Conservation (phyloP, 768 basidiomycete species). For the Lanmaoa pseudosensibilis region DNA sequence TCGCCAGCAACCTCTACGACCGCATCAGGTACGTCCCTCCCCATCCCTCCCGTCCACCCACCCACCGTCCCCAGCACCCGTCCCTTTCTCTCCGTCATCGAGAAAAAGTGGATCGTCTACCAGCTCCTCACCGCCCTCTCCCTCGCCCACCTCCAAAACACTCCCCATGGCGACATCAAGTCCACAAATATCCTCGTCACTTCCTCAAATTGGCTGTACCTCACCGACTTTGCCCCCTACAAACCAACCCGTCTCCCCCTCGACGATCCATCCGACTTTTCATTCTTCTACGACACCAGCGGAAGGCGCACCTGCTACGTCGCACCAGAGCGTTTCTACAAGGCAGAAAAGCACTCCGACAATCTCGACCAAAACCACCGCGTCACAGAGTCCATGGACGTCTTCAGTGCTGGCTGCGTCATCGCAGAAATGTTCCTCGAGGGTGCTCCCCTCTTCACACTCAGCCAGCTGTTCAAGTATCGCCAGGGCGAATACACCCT, state of each 20-base stretch:
- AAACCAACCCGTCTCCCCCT: conserved; percentile 95
- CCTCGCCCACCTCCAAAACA: conserved; percentile 78
- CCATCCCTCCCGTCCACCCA: not conserved
- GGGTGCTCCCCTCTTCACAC: conserved; percentile 87
- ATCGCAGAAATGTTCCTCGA: conserved; percentile 95
- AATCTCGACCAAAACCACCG: conserved; percentile 69
- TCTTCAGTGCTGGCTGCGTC: conserved; percentile 93
- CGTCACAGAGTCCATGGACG: conserved; percentile 96
- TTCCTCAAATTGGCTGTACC: conserved; percentile 92
- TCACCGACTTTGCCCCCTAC: conserved; percentile 93
- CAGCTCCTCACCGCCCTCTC: conserved; percentile 85
- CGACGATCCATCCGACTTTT: conserved; percentile 96
- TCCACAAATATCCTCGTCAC: conserved; percentile 96
- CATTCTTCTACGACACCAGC: conserved; percentile 96
- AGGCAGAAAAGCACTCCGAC: conserved; percentile 69
- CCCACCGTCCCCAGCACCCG: conserved; percentile 64
- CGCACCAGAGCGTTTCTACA: conserved; percentile 94
- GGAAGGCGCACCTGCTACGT: conserved; percentile 93
- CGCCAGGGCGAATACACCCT: conserved; percentile 80
- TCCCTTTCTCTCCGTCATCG: conserved; percentile 85
- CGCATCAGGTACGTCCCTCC: conserved; percentile 78
- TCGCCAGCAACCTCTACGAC: conserved; percentile 92
- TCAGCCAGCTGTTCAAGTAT: conserved; percentile 95
- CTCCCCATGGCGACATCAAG: conserved; percentile 98
- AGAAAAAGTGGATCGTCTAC: conserved; percentile 98